phyloP scores from a whole-genome alignment of 371 early-diverging fungal genomes.

The Capillidium rhysosporum region DNA sequence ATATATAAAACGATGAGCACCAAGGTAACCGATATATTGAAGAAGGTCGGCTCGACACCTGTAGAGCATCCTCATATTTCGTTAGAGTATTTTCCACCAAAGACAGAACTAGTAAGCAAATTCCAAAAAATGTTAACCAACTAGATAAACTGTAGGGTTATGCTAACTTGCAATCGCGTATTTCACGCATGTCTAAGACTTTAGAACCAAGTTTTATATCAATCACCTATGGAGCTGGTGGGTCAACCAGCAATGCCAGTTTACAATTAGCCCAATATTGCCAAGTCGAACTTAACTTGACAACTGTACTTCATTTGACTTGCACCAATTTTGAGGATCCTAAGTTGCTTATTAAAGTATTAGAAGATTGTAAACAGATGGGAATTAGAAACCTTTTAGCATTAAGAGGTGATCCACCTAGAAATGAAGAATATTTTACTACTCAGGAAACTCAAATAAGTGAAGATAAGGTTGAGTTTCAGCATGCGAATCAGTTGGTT shows the following conservation, averaged over 20 bases:
- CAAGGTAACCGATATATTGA: too few species aligned
- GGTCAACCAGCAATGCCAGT: slow-evolving; percentile 70
- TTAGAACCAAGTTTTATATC: slow-evolving; percentile 76
- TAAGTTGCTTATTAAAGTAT: not conserved
- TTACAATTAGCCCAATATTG: slow-evolving; percentile 61
- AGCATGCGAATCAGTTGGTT: slow-evolving; percentile 80
- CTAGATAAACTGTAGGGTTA: slow-evolving; percentile 40
- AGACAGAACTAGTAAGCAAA: slow-evolving; percentile 60
- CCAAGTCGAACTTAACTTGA: slow-evolving; percentile 66
- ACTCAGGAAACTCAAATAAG: slow-evolving; percentile 6
- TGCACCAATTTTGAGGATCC: slow-evolving; percentile 85
- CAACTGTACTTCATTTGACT: slow-evolving; percentile 88
- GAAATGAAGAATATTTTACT: not conserved
- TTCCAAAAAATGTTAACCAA: not conserved
- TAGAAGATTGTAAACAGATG: slow-evolving; percentile 50
- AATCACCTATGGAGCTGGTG: slow-evolving; percentile 95
- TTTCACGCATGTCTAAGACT: slow-evolving; percentile 59
- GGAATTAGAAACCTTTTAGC: slow-evolving; percentile 90
- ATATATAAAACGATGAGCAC: too few species aligned
- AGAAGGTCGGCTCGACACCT: too few species aligned
- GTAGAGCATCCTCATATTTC: slow-evolving; percentile 36
- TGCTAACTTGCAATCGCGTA: slow-evolving; percentile 74
- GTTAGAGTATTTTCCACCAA: slow-evolving; percentile 95
- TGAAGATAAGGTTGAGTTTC: slow-evolving; percentile 52
- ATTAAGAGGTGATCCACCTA: slow-evolving; percentile 47